Conservation (phyloP, 176 grass and related monocot genomes). For the Tillandsia fasciculata region DNA sequence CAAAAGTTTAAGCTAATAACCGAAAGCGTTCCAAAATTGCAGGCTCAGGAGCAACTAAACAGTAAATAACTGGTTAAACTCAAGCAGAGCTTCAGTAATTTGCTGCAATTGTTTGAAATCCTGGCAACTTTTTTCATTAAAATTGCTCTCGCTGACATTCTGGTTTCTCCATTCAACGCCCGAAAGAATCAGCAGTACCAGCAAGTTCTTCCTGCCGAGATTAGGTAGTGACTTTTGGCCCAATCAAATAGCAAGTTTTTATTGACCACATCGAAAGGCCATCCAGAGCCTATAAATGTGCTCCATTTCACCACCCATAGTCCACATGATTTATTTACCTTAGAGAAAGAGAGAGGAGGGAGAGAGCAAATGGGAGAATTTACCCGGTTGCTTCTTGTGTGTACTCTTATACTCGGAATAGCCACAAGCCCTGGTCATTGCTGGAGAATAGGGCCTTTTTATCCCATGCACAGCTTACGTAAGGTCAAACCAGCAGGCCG, state of each 20-base stretch:
- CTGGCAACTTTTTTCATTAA: too few species aligned
- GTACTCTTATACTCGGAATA: constrained; percentile 1
- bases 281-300: not conserved
- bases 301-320: not conserved
- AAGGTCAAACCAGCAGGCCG: not conserved
- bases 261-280: not conserved
- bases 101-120: too few species aligned
- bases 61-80: too few species aligned
- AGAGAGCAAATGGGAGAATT: not conserved
- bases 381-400: not conserved
- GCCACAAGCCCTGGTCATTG: not conserved
- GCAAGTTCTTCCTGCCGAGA: too few species aligned
- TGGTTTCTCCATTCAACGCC: too few species aligned
- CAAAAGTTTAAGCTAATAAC: too few species aligned
- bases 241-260: not conserved
- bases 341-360: not conserved
- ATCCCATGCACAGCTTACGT: not conserved
- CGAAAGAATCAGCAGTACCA: too few species aligned
- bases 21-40: too few species aligned
- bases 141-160: too few species aligned
- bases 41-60: too few species aligned
- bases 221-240: not conserved
- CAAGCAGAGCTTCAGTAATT: too few species aligned
- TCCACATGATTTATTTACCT: not conserved
- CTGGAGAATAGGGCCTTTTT: not conserved